These are phyloP conservation scores for Sparassis latifolia DNA, from an alignment of 1,284 basidiomycete genomes.

Conservation along the genomic window DNA sequence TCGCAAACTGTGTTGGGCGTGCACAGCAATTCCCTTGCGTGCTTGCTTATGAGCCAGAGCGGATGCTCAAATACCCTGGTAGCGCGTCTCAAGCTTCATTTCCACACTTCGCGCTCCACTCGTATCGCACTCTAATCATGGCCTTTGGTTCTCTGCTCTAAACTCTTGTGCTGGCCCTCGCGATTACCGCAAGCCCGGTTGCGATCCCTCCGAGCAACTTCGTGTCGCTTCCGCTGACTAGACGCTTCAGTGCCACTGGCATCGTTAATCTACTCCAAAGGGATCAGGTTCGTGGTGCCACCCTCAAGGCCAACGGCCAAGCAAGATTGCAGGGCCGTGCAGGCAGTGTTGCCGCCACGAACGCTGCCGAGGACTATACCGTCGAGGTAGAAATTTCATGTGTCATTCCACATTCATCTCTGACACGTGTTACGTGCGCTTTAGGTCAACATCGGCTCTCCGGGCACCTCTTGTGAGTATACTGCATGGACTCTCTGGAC, in stretches of 20 bases:
- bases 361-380: conserved; percentile 28
- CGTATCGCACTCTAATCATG: conserved; percentile 4
- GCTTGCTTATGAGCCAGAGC: not conserved
- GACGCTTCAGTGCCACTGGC: conserved; percentile 22
- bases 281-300: conserved; percentile 19
- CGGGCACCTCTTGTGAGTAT: conserved; percentile 27
- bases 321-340: conserved; percentile 9
- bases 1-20: too few species aligned
- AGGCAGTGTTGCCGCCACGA: conserved; percentile 31
- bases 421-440: not conserved
- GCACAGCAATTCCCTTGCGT: too few species aligned
- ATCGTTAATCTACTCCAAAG: conserved; percentile 16
- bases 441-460: conserved; percentile 28
- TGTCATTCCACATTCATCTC: not conserved
- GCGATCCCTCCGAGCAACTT: conserved; percentile 14
- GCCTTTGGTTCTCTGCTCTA: conserved; percentile 13
- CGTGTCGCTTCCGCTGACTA: conserved; percentile 22
- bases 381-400: conserved; percentile 16
- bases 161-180: conserved; percentile 13
- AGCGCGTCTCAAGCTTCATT: not conserved
- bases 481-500: not conserved
- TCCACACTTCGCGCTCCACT: conserved; percentile 1
- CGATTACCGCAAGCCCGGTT: conserved; percentile 18
- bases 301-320: conserved; percentile 14
- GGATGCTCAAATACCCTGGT: conserved; percentile 1